Evolutionary conservation across 2,329 filamentous ascomycete genomes (phyloP).

Genomic region (Alternaria triticina): DNA sequence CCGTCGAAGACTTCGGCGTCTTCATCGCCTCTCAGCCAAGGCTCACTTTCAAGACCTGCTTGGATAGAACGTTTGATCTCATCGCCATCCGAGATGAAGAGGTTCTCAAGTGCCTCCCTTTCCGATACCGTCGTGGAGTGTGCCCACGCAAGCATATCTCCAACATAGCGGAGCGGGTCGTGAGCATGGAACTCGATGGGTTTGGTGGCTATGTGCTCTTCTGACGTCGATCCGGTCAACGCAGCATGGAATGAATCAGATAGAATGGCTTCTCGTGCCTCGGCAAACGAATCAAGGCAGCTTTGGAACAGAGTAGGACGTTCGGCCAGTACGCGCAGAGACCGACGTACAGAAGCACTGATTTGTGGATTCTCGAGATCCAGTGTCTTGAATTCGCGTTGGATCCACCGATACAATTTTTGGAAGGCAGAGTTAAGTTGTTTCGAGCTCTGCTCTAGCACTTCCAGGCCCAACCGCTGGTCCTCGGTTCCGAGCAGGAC

Average conservation of each 20-base stretch:
- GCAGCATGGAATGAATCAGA: conserved; percentile 90
- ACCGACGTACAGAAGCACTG: conserved; percentile 80
- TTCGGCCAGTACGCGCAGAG: conserved; percentile 86
- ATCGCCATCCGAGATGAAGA: conserved; percentile 90
- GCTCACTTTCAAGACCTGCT: conserved; percentile 79
- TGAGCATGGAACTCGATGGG: conserved; percentile 95
- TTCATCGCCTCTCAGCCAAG: conserved; percentile 72
- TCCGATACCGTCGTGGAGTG: conserved; percentile 95
- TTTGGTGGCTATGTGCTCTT: conserved; percentile 67
- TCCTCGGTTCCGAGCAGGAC: conserved; percentile 88
- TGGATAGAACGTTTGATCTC: conserved; percentile 85
- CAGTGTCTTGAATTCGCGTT: conserved; percentile 87
- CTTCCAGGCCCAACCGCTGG: conserved; percentile 83
- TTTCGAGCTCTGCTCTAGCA: conserved; percentile 89
- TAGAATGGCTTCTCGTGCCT: conserved; percentile 83
- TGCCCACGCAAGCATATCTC: conserved; percentile 97
- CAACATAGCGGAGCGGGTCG: conserved; percentile 87
- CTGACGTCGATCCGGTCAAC: conserved; percentile 73
- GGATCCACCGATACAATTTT: conserved; percentile 94
- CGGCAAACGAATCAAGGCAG: conserved; percentile 91
- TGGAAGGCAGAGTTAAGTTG: conserved; percentile 89
- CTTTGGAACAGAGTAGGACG: conserved; percentile 89
- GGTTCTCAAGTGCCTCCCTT: conserved; percentile 84
- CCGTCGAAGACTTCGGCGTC: conserved; percentile 73
- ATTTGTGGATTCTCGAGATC: conserved; percentile 96